phyloP scores from a whole-genome alignment of 129 eudicot species.

The Rutidosis leptorrhynchoides region DNA sequence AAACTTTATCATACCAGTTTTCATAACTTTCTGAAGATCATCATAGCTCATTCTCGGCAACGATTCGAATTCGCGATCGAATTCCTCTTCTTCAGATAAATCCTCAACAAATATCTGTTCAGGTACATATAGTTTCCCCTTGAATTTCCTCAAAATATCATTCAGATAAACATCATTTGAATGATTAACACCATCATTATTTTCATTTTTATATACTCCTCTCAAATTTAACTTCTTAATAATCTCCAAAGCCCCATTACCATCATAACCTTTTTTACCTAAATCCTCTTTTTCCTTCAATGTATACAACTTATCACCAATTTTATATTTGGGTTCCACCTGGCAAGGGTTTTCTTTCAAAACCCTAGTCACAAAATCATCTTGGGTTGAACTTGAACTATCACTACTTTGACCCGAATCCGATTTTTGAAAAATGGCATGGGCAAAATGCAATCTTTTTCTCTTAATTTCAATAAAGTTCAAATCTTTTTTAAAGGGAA shows the following conservation, averaged over 20 bases:
- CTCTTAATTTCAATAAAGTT: constrained; percentile 17
- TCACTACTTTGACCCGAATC: constrained; percentile 24
- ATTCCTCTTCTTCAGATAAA: constrained; percentile 73
- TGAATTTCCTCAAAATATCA: constrained; percentile 82
- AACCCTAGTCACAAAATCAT: constrained; percentile 80
- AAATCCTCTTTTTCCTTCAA: constrained; percentile 51
- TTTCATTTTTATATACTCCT: constrained; percentile 25
- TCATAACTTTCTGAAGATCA: constrained; percentile 49
- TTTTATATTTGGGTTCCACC: constrained; percentile 60
- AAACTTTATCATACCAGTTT: constrained; percentile 51
- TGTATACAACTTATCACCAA: constrained; percentile 69
- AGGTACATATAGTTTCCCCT: constrained; percentile 89
- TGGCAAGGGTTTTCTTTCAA: constrained; percentile 81
- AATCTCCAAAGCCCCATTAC: constrained; percentile 32
- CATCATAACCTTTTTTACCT: constrained; percentile 29
- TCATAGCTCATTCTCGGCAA: constrained; percentile 66
- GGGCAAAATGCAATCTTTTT: constrained; percentile 21
- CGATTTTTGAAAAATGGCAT: constrained; percentile 36
- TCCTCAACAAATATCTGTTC: constrained; percentile 64
- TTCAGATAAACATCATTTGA: constrained; percentile 56
- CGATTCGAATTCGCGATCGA: constrained; percentile 41
- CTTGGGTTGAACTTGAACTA: constrained; percentile 30
- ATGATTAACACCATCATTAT: constrained; percentile 32
- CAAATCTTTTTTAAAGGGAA: constrained; percentile 12
- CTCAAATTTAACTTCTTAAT: constrained; percentile 44